A percentile compares a stretch with the other conserved stretches of the same genome.
Conservation (phyloP, 306 rosid genomes). For the Quercus cerris region DNA sequence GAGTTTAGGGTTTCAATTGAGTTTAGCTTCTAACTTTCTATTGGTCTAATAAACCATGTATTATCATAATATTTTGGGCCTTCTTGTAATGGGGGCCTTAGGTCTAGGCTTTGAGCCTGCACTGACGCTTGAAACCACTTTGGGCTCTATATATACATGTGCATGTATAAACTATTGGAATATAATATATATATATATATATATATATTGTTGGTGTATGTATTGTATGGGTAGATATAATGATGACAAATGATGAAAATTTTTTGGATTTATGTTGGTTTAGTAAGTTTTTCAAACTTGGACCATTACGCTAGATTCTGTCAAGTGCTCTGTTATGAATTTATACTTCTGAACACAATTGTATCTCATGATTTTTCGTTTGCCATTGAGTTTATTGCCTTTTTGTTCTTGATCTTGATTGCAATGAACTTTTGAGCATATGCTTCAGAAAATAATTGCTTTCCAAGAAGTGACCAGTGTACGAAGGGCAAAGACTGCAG, state of each 20-base stretch:
- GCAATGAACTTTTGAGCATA: slow-evolving; percentile 10
- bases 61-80: too few species aligned
- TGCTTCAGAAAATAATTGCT: slow-evolving; percentile 82
- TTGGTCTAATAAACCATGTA: too few species aligned
- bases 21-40: too few species aligned
- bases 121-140: too few species aligned
- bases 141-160: too few species aligned
- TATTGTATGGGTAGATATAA: background rate
- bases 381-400: slow-evolving; percentile 1
- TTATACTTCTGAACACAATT: background rate
- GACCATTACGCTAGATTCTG: background rate
- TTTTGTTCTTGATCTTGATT: slow-evolving; percentile 3
- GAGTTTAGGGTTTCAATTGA: too few species aligned
- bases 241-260: background rate
- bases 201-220: too few species aligned
- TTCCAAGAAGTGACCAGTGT: slow-evolving; percentile 74
- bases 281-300: slow-evolving; percentile 3
- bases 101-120: too few species aligned
- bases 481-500: slow-evolving; percentile 93
- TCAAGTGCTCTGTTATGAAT: background rate
- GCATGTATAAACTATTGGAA: too few species aligned
- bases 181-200: too few species aligned
- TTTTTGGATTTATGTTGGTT: background rate
- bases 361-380: slow-evolving; percentile 6
- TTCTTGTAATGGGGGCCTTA: too few species aligned